A percentile compares a stretch with the other conserved stretches of the same genome.
phyloP scores from a whole-genome alignment of 2,329 filamentous ascomycete species.

The Sclerotinia minor region DNA sequence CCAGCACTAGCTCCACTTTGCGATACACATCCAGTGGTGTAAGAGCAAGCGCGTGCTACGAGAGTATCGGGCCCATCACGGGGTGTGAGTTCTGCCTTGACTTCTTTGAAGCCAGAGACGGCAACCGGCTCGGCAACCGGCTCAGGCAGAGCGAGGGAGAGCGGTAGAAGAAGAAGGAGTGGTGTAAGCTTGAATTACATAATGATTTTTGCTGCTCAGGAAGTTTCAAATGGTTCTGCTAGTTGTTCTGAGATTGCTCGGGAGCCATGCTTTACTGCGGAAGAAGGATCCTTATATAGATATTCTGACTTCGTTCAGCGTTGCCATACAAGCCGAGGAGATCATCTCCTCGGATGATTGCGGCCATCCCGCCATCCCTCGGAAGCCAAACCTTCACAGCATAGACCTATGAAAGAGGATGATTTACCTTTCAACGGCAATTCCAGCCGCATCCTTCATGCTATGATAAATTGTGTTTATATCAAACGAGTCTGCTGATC shows the following conservation, averaged over 20 bases:
- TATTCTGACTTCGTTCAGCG: not conserved
- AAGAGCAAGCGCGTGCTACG: constrained; percentile 18
- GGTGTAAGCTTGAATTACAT: constrained; percentile 17
- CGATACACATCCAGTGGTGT: constrained; percentile 17
- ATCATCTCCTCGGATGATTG: not conserved
- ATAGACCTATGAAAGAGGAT: not conserved
- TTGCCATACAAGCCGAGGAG: not conserved
- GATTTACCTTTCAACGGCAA: not conserved
- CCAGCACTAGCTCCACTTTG: constrained; percentile 17
- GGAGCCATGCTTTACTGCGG: not conserved
- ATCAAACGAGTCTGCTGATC: not conserved
- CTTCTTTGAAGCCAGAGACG: constrained; percentile 10
- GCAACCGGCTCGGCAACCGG: not conserved
- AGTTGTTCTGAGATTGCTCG: not conserved
- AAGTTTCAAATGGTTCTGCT: not conserved
- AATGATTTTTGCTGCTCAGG: not conserved
- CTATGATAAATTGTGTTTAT: not conserved
- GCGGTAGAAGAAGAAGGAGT: constrained; percentile 9
- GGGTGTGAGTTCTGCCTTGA: not conserved
- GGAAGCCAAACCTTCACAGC: not conserved
- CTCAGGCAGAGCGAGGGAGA: constrained; percentile 6
- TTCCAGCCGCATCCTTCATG: not conserved
- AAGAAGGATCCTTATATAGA: not conserved
- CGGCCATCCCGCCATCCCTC: not conserved
- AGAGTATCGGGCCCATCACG: constrained; percentile 15